Evolutionary conservation across 306 rosid species (phyloP).

Genomic region (Castanea sativa): DNA sequence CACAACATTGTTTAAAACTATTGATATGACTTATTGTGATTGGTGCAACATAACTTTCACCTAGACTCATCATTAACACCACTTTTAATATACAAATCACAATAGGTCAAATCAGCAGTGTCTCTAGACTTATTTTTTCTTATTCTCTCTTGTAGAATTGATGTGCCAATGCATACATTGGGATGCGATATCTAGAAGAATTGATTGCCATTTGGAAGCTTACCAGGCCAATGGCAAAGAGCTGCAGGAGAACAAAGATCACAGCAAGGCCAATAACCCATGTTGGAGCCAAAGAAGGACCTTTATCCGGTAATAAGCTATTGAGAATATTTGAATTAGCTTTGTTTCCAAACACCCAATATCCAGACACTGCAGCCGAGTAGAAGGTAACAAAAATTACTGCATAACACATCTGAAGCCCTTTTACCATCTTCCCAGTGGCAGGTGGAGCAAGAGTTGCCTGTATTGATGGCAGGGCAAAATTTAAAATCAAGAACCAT

Average conservation of each 20-base stretch:
- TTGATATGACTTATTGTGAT: no score
- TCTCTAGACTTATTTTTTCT: no score
- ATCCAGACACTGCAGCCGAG: slow-evolving; percentile 77
- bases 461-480: slow-evolving; percentile 38
- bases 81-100: no score
- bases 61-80: no score
- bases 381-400: slow-evolving; percentile 77
- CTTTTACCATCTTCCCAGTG: slow-evolving; percentile 93
- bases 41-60: no score
- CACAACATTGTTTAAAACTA: no score
- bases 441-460: slow-evolving; percentile 98
- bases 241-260: slow-evolving; percentile 85
- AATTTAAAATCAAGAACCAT: slow-evolving; percentile 1
- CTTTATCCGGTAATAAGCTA: slow-evolving; percentile 71
- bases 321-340: slow-evolving; percentile 68
- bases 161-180: no score
- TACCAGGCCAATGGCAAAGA: slow-evolving; percentile 92
- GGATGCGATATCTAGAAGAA: not conserved
- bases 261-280: slow-evolving; percentile 79
- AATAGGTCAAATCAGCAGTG: no score
- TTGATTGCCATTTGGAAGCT: slow-evolving; percentile 6
- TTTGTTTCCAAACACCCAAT: slow-evolving; percentile 82
- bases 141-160: no score
- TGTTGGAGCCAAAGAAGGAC: slow-evolving; percentile 83
- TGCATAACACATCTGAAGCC: slow-evolving; percentile 77